Conservation (phyloP, 2,329 filamentous ascomycete genomes). For the Cadophora luteo-olivacea region DNA sequence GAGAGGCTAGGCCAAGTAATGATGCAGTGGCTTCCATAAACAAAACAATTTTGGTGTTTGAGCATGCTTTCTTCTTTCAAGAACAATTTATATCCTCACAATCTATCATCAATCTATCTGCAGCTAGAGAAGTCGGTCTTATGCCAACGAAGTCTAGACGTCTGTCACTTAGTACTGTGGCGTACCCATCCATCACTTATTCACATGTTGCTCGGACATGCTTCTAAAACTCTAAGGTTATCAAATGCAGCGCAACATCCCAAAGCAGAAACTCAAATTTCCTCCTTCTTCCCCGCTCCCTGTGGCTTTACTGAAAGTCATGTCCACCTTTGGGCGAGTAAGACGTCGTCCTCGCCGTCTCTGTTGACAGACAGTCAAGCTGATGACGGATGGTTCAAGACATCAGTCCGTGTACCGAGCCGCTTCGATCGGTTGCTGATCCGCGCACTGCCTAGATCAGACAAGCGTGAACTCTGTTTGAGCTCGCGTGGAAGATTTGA, state of each 20-base stretch:
- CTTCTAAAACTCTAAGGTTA: neutral
- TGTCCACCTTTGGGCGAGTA: too few relatives aligned
- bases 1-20: neutral
- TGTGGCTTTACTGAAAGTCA: neutral
- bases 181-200: neutral
- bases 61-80: neutral
- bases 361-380: neutral
- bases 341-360: neutral
- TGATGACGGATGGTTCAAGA: neutral
- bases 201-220: neutral
- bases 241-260: neutral
- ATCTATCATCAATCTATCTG: neutral
- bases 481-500: neutral
- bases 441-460: neutral
- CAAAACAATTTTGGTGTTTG: neutral
- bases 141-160: neutral
- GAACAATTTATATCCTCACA: neutral
- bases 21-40: neutral
- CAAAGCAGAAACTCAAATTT: constrained; percentile 2
- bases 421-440: neutral
- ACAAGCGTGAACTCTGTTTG: neutral
- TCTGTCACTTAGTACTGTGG: neutral
- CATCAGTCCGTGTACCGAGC: neutral
- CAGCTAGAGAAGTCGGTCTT: neutral
- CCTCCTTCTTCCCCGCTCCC: neutral